Conservation (phyloP, 306 rosid genomes). For the Echinosophora koreensis region DNA sequence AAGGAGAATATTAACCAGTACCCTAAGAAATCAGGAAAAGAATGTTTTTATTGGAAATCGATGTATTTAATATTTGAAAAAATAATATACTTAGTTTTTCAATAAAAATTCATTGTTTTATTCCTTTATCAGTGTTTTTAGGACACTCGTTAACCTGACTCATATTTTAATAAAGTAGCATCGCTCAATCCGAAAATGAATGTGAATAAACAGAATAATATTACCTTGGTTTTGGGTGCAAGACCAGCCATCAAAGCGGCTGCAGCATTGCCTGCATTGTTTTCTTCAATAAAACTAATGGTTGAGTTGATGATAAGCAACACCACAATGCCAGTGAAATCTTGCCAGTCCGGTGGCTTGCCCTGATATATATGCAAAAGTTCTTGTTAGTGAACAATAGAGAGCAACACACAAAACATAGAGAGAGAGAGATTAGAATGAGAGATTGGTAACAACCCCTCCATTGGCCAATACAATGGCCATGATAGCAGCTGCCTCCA, state of each 20-base stretch:
- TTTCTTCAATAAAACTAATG: conserved; percentile 85
- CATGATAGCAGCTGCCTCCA: conserved; percentile 88
- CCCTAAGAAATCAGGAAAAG: no score
- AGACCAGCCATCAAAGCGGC: conserved; percentile 95
- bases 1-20: no score
- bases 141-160: no score
- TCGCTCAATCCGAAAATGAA: neutral
- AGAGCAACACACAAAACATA: neutral
- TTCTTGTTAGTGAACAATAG: neutral
- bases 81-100: no score
- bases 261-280: conserved; percentile 90
- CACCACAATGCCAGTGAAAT: conserved; percentile 75
- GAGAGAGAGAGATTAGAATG: neutral
- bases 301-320: conserved; percentile 77
- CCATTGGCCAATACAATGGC: conserved; percentile 88
- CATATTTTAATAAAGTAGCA: neutral
- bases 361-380: conserved; percentile 56
- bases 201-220: conserved; percentile 9
- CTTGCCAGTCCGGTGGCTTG: conserved; percentile 87
- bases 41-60: no score
- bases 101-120: no score
- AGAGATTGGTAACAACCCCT: conserved; percentile 60
- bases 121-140: no score
- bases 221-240: conserved; percentile 91
- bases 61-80: no score